Evolutionary conservation across 768 basidiomycete species (phyloP).

Genomic region (Tricholoma sp.): DNA sequence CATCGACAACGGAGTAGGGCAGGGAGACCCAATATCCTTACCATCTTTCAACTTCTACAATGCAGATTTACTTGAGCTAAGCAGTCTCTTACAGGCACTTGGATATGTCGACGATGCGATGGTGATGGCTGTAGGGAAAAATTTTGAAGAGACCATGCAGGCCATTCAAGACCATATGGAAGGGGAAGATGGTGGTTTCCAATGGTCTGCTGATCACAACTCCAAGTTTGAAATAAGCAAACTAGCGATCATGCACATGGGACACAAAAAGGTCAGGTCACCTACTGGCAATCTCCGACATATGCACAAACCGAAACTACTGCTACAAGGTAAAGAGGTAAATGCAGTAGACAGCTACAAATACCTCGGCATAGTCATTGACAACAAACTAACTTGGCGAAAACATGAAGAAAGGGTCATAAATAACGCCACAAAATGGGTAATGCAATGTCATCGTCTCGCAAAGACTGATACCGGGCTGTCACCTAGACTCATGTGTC

Average conservation of each 20-base stretch:
- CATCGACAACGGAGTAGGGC: slow-evolving; percentile 15
- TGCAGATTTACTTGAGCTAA: slow-evolving; percentile 13
- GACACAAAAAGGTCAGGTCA: background rate
- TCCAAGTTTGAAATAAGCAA: too few relatives aligned
- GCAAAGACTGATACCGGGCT: too few relatives aligned
- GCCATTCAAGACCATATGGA: background rate
- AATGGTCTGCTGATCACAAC: slow-evolving; percentile 16
- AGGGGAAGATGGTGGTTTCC: slow-evolving; percentile 5
- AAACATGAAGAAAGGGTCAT: too few relatives aligned
- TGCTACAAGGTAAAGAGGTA: background rate
- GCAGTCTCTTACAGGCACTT: background rate
- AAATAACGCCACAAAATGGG: too few relatives aligned
- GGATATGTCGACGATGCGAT: slow-evolving; percentile 1
- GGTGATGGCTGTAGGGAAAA: background rate
- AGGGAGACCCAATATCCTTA: slow-evolving; percentile 19
- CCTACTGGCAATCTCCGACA: background rate
- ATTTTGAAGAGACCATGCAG: background rate
- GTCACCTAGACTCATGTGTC: too few relatives aligned
- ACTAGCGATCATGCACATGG: slow-evolving; percentile 13
- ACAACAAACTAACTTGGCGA: too few relatives aligned
- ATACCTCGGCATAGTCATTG: too few relatives aligned
- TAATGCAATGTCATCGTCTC: too few relatives aligned
- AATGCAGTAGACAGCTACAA: too few relatives aligned
- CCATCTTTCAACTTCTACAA: slow-evolving; percentile 21
- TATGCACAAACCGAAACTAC: background rate